These are phyloP conservation scores for Whalleya microplaca DNA, from an alignment of 2,329 filamentous ascomycete species.

Conservation along the genomic window DNA sequence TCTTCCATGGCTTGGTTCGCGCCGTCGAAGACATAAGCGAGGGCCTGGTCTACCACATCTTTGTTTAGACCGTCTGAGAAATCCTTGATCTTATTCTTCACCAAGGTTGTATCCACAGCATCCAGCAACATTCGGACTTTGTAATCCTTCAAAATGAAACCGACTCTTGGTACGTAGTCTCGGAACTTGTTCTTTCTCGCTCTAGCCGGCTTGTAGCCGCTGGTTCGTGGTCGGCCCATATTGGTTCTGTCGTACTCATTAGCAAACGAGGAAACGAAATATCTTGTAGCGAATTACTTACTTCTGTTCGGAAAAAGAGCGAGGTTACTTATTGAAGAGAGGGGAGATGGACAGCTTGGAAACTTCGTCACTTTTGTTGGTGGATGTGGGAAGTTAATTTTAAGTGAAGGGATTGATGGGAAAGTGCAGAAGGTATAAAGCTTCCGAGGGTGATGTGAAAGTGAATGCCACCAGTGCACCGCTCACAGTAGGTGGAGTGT, in stretches of 20 bases:
- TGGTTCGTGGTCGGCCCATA: conserved; percentile 1
- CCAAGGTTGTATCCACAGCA: neutral
- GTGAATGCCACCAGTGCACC: too few relatives aligned
- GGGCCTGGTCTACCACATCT: conserved; percentile 2
- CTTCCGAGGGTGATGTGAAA: too few relatives aligned
- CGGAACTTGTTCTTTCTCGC: neutral
- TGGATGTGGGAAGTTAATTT: neutral
- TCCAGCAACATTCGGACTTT: conserved; percentile 1
- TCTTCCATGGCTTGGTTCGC: conserved; percentile 1
- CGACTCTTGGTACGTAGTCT: conserved; percentile 1
- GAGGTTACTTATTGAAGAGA: neutral
- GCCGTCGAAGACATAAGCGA: conserved; percentile 2
- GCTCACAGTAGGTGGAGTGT: too few relatives aligned
- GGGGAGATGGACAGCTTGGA: neutral
- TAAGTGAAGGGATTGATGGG: too few relatives aligned
- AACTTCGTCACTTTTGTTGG: neutral
- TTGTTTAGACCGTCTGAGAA: conserved; percentile 3
- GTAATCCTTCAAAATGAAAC: conserved; percentile 6
- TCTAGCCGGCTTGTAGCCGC: neutral
- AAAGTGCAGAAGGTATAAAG: too few relatives aligned
- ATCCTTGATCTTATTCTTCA: conserved; percentile 4
- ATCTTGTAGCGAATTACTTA: too few relatives aligned
- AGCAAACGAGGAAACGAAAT: too few relatives aligned
- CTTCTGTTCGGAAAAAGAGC: too few relatives aligned
- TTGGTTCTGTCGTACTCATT: neutral